Percentiles rank a stretch among this genome's conserved stretches.
phyloP scores from a whole-genome alignment of 1,284 basidiomycete genomes.

The Austropuccinia psidii region DNA sequence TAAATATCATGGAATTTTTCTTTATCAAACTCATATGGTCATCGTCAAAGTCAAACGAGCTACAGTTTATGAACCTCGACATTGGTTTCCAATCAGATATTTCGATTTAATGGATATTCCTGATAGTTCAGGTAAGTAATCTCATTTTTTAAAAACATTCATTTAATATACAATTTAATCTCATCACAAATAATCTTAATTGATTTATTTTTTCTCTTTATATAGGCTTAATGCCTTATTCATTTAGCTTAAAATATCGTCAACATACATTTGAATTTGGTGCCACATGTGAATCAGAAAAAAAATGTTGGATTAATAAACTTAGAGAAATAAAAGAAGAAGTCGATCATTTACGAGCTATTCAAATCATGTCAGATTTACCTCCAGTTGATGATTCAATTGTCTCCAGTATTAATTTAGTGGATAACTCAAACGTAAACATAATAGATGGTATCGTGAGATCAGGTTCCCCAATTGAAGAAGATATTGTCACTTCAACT shows the following conservation, averaged over 20 bases:
- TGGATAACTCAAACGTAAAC: not conserved
- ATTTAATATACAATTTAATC: not conserved
- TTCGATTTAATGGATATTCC: constrained; percentile 41
- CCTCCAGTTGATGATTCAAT: constrained; percentile 34
- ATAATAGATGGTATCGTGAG: not conserved
- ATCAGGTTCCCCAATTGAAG: not conserved
- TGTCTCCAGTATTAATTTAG: constrained; percentile 32
- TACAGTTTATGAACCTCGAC: constrained; percentile 67
- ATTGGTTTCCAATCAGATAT: constrained; percentile 65
- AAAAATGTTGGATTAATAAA: constrained; percentile 33
- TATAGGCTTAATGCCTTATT: constrained; percentile 34
- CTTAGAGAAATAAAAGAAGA: constrained; percentile 22
- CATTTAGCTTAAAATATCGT: constrained; percentile 33
- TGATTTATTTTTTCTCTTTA: not conserved
- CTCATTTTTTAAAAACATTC: not conserved
- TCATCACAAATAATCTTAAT: not conserved
- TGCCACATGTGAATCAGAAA: constrained; percentile 34
- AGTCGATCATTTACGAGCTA: constrained; percentile 22
- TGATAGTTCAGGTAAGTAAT: constrained; percentile 39
- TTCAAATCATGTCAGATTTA: constrained; percentile 28
- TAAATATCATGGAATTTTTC: constrained; percentile 77
- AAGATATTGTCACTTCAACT: not conserved
- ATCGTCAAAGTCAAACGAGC: constrained; percentile 69
- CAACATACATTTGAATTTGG: constrained; percentile 36
- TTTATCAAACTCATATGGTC: constrained; percentile 76